Evolutionary conservation across 139 green algal genomes (phyloP).

Genomic region (Pleodorina starrii): DNA sequence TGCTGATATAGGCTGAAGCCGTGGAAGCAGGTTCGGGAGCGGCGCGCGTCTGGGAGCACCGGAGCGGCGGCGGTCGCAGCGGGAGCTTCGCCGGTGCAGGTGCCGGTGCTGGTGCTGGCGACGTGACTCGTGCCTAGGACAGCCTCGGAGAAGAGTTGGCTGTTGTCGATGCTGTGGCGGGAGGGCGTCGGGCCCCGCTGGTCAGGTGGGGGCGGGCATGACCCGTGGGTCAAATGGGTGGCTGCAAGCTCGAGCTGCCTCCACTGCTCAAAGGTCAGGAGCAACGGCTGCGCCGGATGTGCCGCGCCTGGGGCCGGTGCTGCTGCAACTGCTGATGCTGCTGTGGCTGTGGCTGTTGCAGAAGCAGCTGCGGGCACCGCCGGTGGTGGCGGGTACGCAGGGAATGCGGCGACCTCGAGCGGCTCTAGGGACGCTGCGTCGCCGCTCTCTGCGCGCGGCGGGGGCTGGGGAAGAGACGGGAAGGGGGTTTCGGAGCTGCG

Average conservation of each 20-base stretch:
- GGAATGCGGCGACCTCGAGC: too few relatives aligned
- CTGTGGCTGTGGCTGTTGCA: too few relatives aligned
- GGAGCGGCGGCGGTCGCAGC: too few relatives aligned
- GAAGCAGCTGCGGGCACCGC: too few relatives aligned
- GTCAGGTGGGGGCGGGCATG: neutral
- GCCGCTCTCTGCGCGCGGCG: too few relatives aligned
- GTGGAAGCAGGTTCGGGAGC: neutral
- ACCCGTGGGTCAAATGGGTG: constrained; percentile 42
- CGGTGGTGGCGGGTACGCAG: too few relatives aligned
- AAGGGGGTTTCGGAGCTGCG: neutral
- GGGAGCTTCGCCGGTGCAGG: neutral
- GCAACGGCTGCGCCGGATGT: neutral
- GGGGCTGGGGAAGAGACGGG: too few relatives aligned
- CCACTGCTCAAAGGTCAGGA: constrained; percentile 26
- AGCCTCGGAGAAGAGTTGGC: neutral
- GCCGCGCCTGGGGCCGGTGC: too few relatives aligned
- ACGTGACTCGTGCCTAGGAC: neutral
- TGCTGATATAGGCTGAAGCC: neutral
- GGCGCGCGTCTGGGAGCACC: too few relatives aligned
- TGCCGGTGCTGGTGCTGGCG: neutral
- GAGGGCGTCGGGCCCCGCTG: neutral
- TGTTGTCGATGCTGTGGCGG: constrained; percentile 27
- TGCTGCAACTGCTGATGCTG: neutral
- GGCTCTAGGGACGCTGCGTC: too few relatives aligned
- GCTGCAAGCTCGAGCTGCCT: neutral